phyloP scores from a whole-genome alignment of 176 grass and related monocot genomes.

The Juncus inflexus region DNA sequence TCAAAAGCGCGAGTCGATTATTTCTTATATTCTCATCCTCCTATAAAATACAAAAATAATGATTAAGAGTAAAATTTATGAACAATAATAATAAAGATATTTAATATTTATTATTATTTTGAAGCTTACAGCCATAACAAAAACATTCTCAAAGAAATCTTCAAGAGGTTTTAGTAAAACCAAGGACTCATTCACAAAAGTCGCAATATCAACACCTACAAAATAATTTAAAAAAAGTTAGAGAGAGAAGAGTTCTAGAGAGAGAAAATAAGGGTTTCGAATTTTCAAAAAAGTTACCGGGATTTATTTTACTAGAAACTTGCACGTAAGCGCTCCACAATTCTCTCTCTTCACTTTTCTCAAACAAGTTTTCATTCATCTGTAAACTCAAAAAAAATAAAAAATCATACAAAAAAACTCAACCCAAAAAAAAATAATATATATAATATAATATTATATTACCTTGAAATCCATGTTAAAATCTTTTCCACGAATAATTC shows the following conservation, averaged over 20 bases:
- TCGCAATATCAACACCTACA: conserved; percentile 61
- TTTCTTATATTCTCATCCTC: conserved; percentile 74
- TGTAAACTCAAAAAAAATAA: conserved; percentile 24
- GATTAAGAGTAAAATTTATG: neutral
- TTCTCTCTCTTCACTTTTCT: conserved; percentile 70
- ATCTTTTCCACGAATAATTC: conserved; percentile 84
- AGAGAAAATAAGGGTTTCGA: neutral
- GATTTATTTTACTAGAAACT: conserved; percentile 55
- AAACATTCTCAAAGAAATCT: conserved; percentile 93
- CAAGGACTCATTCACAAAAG: conserved; percentile 57
- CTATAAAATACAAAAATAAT: conserved; percentile 35
- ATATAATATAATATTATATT: conserved; percentile 17
- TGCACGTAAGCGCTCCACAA: conserved; percentile 71
- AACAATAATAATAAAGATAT: conserved; percentile 5
- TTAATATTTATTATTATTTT: neutral
- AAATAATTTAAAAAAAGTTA: conserved; percentile 3
- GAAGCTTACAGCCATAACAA: conserved; percentile 85
- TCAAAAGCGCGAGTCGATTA: conserved; percentile 67
- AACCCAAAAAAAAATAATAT: neutral
- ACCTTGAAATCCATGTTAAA: conserved; percentile 52
- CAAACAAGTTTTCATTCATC: conserved; percentile 50
- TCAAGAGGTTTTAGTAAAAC: conserved; percentile 65
- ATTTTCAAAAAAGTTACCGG: conserved; percentile 45
- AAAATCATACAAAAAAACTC: neutral
- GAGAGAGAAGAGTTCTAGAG: neutral